Percentiles rank a stretch among this genome's conserved stretches.
Evolutionary conservation across 305 asterid species (phyloP).

Genomic region (Stenogyne calaminthoides): DNA sequence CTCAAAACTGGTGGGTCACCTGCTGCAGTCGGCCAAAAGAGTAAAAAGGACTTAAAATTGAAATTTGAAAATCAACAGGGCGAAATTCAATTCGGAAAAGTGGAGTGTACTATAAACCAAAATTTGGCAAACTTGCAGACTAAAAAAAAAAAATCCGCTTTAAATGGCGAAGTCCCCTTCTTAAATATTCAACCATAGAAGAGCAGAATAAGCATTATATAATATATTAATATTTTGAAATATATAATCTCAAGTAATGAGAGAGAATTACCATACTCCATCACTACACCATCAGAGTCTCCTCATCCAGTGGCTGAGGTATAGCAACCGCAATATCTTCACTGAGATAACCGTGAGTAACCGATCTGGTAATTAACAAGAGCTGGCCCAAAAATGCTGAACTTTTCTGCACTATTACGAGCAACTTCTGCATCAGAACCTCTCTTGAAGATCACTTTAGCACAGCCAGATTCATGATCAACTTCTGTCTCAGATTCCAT

Average conservation of each 20-base stretch:
- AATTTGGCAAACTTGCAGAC: too few relatives aligned
- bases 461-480: conserved; percentile 66
- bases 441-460: conserved; percentile 80
- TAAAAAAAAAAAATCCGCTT: too few relatives aligned
- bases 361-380: conserved; percentile 80
- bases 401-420: conserved; percentile 66
- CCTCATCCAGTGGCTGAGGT: conserved; percentile 45
- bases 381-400: conserved; percentile 76
- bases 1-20: too few relatives aligned
- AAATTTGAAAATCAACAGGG: too few relatives aligned
- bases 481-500: conserved; percentile 95
- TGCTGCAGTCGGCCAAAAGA: too few relatives aligned
- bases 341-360: conserved; percentile 66
- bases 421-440: conserved; percentile 98
- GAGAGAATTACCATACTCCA: conserved; percentile 46
- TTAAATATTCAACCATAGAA: not conserved
- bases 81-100: too few relatives aligned
- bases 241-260: not conserved
- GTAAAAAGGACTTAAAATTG: too few relatives aligned
- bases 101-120: too few relatives aligned
- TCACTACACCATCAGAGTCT: conserved; percentile 40
- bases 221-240: not conserved
- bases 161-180: not conserved
- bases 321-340: conserved; percentile 45
- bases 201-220: not conserved